Percentiles rank a stretch among this genome's conserved stretches.
phyloP scores from a whole-genome alignment of 2,329 filamentous ascomycete species.

The Colletotrichum sp. region DNA sequence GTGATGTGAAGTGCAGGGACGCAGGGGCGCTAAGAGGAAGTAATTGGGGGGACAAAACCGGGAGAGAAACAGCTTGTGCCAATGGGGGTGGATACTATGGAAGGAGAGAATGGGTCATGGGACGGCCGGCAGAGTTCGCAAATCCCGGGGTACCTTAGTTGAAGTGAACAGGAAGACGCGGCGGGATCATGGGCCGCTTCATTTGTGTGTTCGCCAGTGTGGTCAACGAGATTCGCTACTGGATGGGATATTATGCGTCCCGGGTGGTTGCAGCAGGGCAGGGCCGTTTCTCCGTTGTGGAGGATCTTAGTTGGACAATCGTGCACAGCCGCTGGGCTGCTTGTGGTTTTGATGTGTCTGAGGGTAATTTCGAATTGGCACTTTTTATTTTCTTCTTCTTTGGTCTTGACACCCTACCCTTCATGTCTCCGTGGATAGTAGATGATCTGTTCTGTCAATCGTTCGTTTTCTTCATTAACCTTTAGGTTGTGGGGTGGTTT shows the following conservation, averaged over 20 bases:
- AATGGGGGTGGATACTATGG: not conserved
- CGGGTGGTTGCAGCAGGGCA: not conserved
- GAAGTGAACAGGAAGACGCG: not conserved
- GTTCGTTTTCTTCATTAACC: not conserved
- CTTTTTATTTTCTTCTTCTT: not conserved
- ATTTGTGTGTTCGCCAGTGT: not conserved
- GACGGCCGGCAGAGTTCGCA: not conserved
- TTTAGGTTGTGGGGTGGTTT: not conserved
- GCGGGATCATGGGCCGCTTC: not conserved
- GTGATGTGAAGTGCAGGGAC: not conserved
- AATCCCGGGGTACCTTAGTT: not conserved
- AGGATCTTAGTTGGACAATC: not conserved
- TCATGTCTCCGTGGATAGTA: not conserved
- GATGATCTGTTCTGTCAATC: not conserved
- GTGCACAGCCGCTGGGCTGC: not conserved
- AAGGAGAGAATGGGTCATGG: not conserved
- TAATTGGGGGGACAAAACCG: constrained; percentile 8
- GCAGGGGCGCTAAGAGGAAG: not conserved
- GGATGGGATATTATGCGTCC: not conserved
- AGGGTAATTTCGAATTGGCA: not conserved
- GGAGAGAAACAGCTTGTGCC: not conserved
- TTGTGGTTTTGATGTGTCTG: not conserved
- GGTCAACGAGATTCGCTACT: not conserved
- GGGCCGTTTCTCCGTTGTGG: not conserved
- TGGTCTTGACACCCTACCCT: not conserved